Base-by-base conservation (phyloP, 73 alveolate species). In the Breviolum minutum region DNA sequence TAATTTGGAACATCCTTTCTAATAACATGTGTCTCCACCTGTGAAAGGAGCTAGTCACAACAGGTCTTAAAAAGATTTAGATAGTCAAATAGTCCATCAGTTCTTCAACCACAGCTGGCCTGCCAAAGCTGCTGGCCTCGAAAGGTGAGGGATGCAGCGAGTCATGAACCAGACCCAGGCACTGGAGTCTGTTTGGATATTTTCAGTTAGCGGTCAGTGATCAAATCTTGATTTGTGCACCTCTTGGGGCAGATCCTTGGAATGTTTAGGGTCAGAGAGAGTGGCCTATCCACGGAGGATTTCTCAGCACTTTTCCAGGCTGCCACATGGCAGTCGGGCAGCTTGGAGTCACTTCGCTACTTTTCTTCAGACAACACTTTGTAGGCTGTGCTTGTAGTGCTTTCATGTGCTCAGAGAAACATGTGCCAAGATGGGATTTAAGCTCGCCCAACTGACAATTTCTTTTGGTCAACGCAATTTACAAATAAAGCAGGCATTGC, bases 61-160 rank as follows among this genome's bases (percentile, higher is more conserved):
- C 54, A 40, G 5, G 54, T 40, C 54, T 40, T 40, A 40, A 40
- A n/a, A n/a, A n/a, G n/a, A n/a, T n/a, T n/a, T n/a, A n/a, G n/a
- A 40, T 40, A 40, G 54, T 40, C 54, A 40, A 40, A 40, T 40
- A 40, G 54, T 40, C 54, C 54, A 40, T 40, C 54, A 40, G 54
- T 40, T 40, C 0, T 40, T 40, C 54, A n/a, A 0, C 16, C 22
- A 14, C 13, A n/a, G 60, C 13, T 76, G 85, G 7, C n/a, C n/a
- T n/a, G 81, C 81, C 81, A 71, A 12, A 77, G 30, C 63, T 26
- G 12, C 10, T 9, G 19, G 63, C 86, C 63, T 77, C 24, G 87
- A 13, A 68, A 80, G 88, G 88, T 80, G 88, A 80, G 69, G 19
- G 69, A 80, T 80, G 88, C 88, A 40, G 88, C 88, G 88, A 20